Conservation (phyloP, 345 rosid genomes). For the Cochlearia excelsa region DNA sequence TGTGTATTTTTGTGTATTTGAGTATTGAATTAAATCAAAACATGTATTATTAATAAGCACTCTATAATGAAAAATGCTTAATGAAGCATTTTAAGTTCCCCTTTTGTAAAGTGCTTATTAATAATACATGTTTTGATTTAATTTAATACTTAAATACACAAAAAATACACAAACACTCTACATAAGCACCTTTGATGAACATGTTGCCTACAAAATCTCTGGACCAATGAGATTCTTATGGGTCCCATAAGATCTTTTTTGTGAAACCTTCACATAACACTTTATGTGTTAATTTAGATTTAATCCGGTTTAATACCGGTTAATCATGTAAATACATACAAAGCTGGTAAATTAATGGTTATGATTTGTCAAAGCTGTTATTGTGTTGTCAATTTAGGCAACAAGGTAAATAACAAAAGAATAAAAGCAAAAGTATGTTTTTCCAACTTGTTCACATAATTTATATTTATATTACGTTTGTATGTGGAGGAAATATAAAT, state of each 20-base stretch:
- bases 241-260: slow-evolving; percentile 31
- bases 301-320: slow-evolving; percentile 2
- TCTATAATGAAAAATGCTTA: too few relatives aligned
- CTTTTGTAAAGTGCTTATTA: too few relatives aligned
- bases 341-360: slow-evolving; percentile 2
- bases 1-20: too few relatives aligned
- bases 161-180: too few relatives aligned
- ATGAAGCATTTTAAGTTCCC: too few relatives aligned
- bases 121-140: too few relatives aligned
- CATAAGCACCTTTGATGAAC: slow-evolving; percentile 12
- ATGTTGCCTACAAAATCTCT: slow-evolving; percentile 35
- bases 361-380: neutral
- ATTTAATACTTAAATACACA: too few relatives aligned
- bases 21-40: too few relatives aligned
- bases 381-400: slow-evolving; percentile 25
- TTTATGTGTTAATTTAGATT: slow-evolving; percentile 1
- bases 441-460: slow-evolving; percentile 1
- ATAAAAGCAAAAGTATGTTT: slow-evolving; percentile 11
- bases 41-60: too few relatives aligned
- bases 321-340: slow-evolving; percentile 6
- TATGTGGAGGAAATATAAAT: neutral
- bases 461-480: neutral
- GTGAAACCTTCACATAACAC: slow-evolving; percentile 11
- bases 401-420: slow-evolving; percentile 17
- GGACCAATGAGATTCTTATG: slow-evolving; percentile 33